Percentiles rank a stretch among this genome's conserved stretches.
phyloP scores from a whole-genome alignment of 768 basidiomycete species.

The Pisolithus orientalis region DNA sequence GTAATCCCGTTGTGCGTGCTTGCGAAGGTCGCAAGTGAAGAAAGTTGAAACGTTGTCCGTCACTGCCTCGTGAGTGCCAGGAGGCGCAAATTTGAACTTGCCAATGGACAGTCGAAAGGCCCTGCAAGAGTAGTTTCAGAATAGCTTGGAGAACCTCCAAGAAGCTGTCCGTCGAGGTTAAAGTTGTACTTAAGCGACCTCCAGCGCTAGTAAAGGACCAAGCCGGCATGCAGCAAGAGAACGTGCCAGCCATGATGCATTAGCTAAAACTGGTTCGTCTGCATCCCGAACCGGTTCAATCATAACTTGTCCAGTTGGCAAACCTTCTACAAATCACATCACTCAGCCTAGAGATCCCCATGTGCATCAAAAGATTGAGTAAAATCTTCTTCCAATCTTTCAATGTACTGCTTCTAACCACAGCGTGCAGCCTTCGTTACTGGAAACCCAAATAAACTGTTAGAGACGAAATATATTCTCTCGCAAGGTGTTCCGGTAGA shows the following conservation, averaged over 20 bases:
- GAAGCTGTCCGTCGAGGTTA: no score
- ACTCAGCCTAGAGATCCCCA: background rate
- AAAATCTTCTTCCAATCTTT: background rate
- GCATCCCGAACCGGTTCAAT: background rate
- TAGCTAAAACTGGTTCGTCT: background rate
- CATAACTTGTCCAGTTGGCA: background rate
- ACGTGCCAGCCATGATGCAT: no score
- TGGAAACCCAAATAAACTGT: constrained; percentile 88
- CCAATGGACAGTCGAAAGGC: no score
- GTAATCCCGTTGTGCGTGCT: background rate
- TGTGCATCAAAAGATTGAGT: constrained; percentile 23
- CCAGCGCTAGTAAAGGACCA: background rate
- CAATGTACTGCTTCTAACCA: constrained; percentile 7
- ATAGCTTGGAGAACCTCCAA: no score
- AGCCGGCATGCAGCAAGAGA: background rate
- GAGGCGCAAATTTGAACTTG: background rate
- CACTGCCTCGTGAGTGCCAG: background rate
- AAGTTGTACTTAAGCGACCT: no score
- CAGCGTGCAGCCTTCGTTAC: constrained; percentile 79
- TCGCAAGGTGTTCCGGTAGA: constrained; percentile 59
- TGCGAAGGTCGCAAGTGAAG: background rate
- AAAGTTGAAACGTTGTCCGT: background rate
- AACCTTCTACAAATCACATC: no score
- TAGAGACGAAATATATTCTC: constrained; percentile 83
- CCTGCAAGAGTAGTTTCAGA: no score